phyloP scores from a whole-genome alignment of 176 grass and related monocot genomes.

The Urochloa ruziziensis region DNA sequence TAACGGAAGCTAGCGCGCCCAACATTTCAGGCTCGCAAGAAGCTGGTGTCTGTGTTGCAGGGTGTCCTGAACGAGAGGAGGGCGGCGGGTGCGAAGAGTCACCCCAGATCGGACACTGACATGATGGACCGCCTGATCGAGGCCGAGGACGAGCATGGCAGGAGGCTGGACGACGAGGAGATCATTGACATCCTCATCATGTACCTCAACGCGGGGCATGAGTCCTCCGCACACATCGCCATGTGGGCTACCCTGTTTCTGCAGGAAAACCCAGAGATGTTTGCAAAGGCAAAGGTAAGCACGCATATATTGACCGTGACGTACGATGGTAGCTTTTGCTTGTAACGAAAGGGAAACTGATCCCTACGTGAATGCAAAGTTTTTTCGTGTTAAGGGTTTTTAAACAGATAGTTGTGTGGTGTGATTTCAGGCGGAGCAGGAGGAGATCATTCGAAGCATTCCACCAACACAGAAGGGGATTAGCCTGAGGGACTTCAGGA shows the following conservation, averaged over 20 bases:
- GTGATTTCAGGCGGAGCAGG: constrained; percentile 70
- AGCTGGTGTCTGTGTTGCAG: constrained; percentile 62
- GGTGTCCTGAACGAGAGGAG: constrained; percentile 51
- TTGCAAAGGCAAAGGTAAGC: constrained; percentile 74
- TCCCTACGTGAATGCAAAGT: no score
- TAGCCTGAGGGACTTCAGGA: constrained; percentile 69
- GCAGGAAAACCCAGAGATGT: constrained; percentile 69
- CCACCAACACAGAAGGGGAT: constrained; percentile 57
- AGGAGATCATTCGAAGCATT: constrained; percentile 63
- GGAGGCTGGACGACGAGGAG: constrained; percentile 67
- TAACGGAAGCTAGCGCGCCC: background rate
- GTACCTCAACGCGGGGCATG: constrained; percentile 93
- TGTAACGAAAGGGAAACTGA: no score
- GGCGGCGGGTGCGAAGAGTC: constrained; percentile 9
- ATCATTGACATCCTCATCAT: constrained; percentile 80
- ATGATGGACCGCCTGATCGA: constrained; percentile 82
- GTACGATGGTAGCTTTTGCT: no score
- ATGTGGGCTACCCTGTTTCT: constrained; percentile 86
- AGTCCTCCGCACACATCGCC: constrained; percentile 88
- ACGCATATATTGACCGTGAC: no score
- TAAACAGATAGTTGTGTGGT: background rate
- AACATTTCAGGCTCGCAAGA: constrained; percentile 37
- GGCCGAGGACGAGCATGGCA: constrained; percentile 54
- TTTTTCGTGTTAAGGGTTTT: background rate
- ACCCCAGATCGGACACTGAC: constrained; percentile 22